Base-by-base conservation (phyloP, 2,329 filamentous ascomycete species). In the Fusarium nodosum region DNA sequence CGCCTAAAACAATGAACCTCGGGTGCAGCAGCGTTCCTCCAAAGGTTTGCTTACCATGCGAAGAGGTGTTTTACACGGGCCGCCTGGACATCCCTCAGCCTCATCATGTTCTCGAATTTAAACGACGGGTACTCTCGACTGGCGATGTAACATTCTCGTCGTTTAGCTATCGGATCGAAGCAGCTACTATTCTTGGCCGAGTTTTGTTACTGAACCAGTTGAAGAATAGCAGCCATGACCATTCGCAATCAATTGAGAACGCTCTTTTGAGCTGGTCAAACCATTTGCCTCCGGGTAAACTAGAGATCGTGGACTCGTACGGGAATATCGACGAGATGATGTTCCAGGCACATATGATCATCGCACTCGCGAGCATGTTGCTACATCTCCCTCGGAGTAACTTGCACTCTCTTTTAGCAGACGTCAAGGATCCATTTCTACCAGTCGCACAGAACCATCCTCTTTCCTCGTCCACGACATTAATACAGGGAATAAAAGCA, bases 281-380 rank as follows among this genome's bases (percentile, higher is more conserved):
- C 10, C 72, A 74, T 5, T 16, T 74, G 0, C 68, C 67, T 0
- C 38, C 61, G 0, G 59, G 60, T 5, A 74, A 74, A 31, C 2
- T 69, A 7, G 72, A 74, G 1, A 69, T 72, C 1, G 67, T 72
- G 1, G 64, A 69, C 9, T 53, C 60, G 0, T 74, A 70, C 11
- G 72, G 72, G 0, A 65, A 71, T 3, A 68, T 72, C 1, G 71
- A 74, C 18, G 71, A 74, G 24, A 74, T 74, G 51, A 66, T 74
- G 66, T 72, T 74, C 1, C 72, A 74, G 20, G 72, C 72, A 0
- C 66, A 74, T 7, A 58, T 61, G 44, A 58, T 72, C 15, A 72
- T 74, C 0, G 66, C 69, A 0, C 47, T 74, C 11, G 66, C 72
- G 1, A 62, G 60, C 22, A 74, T 74, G 66, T 31, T 71, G 0